Conservation (phyloP, 257 asterid species). For the Solanum arcanum region DNA sequence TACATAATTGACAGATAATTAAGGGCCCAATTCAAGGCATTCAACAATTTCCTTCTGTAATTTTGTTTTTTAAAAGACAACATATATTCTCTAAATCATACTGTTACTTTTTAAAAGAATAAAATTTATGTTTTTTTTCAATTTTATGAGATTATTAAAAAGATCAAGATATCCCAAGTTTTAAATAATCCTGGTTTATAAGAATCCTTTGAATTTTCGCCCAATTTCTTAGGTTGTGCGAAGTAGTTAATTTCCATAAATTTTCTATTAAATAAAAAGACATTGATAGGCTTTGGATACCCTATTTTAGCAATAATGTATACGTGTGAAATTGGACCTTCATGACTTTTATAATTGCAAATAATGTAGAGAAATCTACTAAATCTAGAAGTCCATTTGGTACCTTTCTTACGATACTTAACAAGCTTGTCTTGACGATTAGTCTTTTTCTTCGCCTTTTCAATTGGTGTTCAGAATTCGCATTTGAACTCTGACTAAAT, state of each 20-base stretch:
- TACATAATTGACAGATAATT: too few species aligned
- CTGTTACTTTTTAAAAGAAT: too few species aligned
- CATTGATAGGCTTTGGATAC: background rate
- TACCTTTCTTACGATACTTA: background rate
- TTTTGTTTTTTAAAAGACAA: too few species aligned
- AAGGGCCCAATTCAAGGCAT: too few species aligned
- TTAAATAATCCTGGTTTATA: background rate
- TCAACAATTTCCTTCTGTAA: too few species aligned
- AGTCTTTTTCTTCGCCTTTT: too few species aligned
- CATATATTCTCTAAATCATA: background rate
- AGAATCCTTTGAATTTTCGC: background rate
- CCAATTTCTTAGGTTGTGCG: background rate
- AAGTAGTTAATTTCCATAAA: background rate
- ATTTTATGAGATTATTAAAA: too few species aligned
- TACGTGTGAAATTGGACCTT: background rate
- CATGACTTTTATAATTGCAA: background rate
- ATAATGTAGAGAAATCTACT: background rate
- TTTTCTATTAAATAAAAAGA: background rate
- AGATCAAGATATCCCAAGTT: background rate
- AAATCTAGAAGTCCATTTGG: background rate
- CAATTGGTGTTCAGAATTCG: accelerated
- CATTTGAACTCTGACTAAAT: accelerated
- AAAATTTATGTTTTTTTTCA: too few species aligned
- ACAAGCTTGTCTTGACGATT: background rate
- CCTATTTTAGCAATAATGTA: background rate